These are phyloP conservation scores for Lodderomyces jiufengensis DNA, from an alignment of 1,139 yeast genomes.

Conservation along the genomic window DNA sequence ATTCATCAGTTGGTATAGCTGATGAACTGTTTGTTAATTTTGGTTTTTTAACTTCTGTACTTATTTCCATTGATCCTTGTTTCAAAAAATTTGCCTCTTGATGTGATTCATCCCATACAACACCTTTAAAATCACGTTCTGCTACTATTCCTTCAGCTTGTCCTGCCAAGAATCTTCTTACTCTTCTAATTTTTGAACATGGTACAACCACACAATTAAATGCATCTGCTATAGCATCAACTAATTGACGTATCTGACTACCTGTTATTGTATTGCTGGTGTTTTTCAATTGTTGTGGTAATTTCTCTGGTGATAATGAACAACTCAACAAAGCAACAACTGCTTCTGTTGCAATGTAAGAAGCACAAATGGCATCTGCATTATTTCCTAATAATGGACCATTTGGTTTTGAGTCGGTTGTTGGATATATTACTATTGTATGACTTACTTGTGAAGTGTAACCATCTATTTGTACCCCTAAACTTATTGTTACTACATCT, in stretches of 20 bases:
- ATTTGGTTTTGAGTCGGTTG: conserved; percentile 45
- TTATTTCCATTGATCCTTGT: conserved; percentile 29
- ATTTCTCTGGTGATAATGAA: conserved; percentile 69
- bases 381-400: conserved; percentile 80
- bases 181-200: conserved; percentile 86
- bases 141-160: conserved; percentile 90
- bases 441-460: conserved; percentile 86
- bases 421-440: conserved; percentile 79
- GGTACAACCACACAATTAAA: conserved; percentile 86
- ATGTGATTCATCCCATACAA: conserved; percentile 82
- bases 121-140: conserved; percentile 90
- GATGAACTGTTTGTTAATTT: conserved; percentile 26
- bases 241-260: conserved; percentile 62
- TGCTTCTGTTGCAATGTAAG: conserved; percentile 85
- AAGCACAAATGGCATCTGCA: conserved; percentile 89
- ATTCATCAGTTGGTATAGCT: conserved; percentile 75
- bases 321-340: conserved; percentile 72
- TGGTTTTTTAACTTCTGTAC: conserved; percentile 10
- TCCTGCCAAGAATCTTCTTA: conserved; percentile 91
- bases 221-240: conserved; percentile 74
- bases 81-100: conserved; percentile 62
- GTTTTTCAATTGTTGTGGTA: conserved; percentile 45
- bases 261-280: conserved; percentile 53
- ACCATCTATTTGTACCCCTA: conserved; percentile 94
- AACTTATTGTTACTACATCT: conserved; percentile 75